Base-by-base conservation (phyloP, 148 eudicot species). In the Pouteria glomerata region DNA sequence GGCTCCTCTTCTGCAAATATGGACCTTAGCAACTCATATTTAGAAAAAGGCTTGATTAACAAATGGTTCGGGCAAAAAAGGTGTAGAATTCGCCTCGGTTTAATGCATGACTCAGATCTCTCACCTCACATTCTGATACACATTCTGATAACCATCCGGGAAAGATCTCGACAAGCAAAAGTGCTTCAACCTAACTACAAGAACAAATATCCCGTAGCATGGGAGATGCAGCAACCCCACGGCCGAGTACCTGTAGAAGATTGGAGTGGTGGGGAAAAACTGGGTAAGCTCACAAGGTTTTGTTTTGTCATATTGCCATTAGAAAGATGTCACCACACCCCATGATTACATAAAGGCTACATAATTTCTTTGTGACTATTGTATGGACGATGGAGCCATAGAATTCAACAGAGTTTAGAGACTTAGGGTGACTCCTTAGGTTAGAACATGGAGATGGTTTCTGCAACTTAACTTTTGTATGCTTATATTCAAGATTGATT, bases 181-280 rank as follows among this genome's bases (percentile, higher is more conserved):
- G 71, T 77, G 79, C 73, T 90, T 93, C 67, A 85, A 5, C 75
- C 79, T 83, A 19, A 82, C 75, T 61, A 90, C 71, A 31, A 89
- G 76, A 29, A 71, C 77, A 51, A 83, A 84, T 44, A 82, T 10
- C 33, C 87, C 88, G 64, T 68, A 93, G 77, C 88, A 87, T 26
- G 89, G 98, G 62, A 93, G 48, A 68, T 79, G 89, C 66, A 90
- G 47, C 73, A 84, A 58, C 21, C 89, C 92, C 21, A 92, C 83
- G 8, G 76, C 83, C 39, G 77, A 39, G 35, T 89, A 92, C 96
- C 97, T 92, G 84, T 42, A 76, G 47, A 62, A 44, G 21, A 48
- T 51, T 33, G 31, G 50, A 33, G 14, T 8, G 27, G 67, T 44
- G 62, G 44, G 13, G 62, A 51, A 41, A 51, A 63, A 27, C 8